Percentiles rank a stretch among this genome's conserved stretches.
Conservation (phyloP, 2,329 filamentous ascomycete species). For the Pseudocercospora macadamiae region DNA sequence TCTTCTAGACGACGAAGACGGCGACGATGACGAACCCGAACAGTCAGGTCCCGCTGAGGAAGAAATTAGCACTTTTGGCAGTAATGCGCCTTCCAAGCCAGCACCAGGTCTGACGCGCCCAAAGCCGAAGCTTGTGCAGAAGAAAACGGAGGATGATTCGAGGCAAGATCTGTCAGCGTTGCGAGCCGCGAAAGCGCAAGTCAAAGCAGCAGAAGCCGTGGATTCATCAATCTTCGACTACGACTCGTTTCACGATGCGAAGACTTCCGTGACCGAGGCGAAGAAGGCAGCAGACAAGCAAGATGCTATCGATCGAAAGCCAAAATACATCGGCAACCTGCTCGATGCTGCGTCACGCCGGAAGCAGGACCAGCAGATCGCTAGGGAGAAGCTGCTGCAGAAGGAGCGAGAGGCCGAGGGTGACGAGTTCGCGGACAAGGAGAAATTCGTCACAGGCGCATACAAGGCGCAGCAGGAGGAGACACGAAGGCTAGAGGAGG, state of each 20-base stretch:
- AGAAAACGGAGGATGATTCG: slow-evolving; percentile 46
- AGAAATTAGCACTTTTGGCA: slow-evolving; percentile 60
- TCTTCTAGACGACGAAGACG: slow-evolving; percentile 35
- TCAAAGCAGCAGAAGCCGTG: slow-evolving; percentile 65
- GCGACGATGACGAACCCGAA: slow-evolving; percentile 28
- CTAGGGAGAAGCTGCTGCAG: slow-evolving; percentile 78
- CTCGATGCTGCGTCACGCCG: slow-evolving; percentile 73
- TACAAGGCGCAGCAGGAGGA: slow-evolving; percentile 83
- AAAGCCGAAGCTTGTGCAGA: slow-evolving; percentile 46
- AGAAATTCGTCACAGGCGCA: slow-evolving; percentile 82
- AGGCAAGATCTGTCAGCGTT: slow-evolving; percentile 63
- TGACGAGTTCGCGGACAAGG: slow-evolving; percentile 79
- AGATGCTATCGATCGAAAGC: slow-evolving; percentile 63
- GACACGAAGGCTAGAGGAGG: slow-evolving; percentile 68
- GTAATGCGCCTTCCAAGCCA: slow-evolving; percentile 40
- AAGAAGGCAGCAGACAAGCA: slow-evolving; percentile 58
- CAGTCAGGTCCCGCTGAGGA: slow-evolving; percentile 44
- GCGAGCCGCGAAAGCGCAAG: slow-evolving; percentile 61
- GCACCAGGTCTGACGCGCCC: slow-evolving; percentile 36
- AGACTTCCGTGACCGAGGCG: slow-evolving; percentile 62
- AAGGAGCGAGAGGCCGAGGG: slow-evolving; percentile 78
- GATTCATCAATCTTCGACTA: slow-evolving; percentile 84
- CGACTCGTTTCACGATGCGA: slow-evolving; percentile 77
- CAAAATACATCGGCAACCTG: slow-evolving; percentile 78
- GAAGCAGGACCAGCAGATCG: slow-evolving; percentile 76